These are phyloP conservation scores for Wickerhamiella dianesei DNA, from an alignment of 805 yeast genomes.

Conservation along the genomic window DNA sequence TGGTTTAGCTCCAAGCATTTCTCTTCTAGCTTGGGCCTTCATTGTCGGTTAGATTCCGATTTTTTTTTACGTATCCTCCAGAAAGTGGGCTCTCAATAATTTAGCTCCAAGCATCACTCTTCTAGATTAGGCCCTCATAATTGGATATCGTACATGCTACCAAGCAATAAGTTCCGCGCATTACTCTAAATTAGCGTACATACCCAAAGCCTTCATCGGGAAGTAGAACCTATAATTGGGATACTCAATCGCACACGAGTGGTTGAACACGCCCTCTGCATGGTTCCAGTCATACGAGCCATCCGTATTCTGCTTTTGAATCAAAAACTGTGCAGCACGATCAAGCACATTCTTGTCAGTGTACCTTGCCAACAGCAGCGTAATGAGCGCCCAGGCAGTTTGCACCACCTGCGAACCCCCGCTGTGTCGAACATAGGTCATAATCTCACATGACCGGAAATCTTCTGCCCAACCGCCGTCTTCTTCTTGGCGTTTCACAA, in stretches of 20 bases:
- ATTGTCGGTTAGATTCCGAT: no score
- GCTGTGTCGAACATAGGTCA: slow-evolving; percentile 52
- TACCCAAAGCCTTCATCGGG: slow-evolving; percentile 85
- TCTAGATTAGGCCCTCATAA: no score
- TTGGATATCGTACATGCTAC: no score
- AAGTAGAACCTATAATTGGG: slow-evolving; percentile 85
- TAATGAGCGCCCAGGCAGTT: slow-evolving; percentile 86
- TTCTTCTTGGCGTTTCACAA: slow-evolving; percentile 54
- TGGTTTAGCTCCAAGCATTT: no score
- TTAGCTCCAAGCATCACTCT: no score
- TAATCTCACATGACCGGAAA: slow-evolving; percentile 78
- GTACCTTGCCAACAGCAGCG: slow-evolving; percentile 63
- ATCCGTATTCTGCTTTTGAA: slow-evolving; percentile 48
- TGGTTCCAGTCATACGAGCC: slow-evolving; percentile 84
- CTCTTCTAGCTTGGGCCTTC: no score
- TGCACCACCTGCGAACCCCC: slow-evolving; percentile 58
- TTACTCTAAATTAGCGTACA: slow-evolving; percentile 32
- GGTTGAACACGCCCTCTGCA: slow-evolving; percentile 93
- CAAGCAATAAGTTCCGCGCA: not conserved
- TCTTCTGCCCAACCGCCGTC: slow-evolving; percentile 99
- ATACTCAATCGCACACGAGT: slow-evolving; percentile 86
- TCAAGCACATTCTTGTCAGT: slow-evolving; percentile 54
- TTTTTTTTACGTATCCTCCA: no score
- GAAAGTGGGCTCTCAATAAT: no score
- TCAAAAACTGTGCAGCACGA: slow-evolving; percentile 47